Percentiles rank a stretch among this genome's conserved stretches.
These are phyloP conservation scores for Tylopilus vinaceipallidus DNA, from an alignment of 768 basidiomycete species.

Conservation along the genomic window DNA sequence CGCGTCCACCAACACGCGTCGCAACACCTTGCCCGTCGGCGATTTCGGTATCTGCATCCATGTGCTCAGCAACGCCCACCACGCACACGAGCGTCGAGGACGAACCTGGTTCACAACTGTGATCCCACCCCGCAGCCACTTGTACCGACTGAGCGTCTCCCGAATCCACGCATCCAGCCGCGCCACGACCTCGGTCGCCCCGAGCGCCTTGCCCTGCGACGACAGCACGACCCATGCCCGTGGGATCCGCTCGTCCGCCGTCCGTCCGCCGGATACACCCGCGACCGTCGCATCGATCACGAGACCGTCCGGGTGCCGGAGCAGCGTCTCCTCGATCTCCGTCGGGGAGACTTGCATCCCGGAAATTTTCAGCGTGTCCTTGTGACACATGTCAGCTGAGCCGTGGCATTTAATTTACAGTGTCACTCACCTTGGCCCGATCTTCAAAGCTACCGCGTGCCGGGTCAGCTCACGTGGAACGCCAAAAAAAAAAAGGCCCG, in stretches of 20 bases:
- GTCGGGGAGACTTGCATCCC: slow-evolving; percentile 78
- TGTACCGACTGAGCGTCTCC: slow-evolving; percentile 66
- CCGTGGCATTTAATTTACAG: too few species aligned
- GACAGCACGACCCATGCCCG: slow-evolving; percentile 79
- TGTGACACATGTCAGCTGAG: slow-evolving; percentile 21
- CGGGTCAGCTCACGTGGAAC: neutral
- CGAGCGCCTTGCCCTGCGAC: slow-evolving; percentile 47
- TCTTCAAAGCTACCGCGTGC: slow-evolving; percentile 58
- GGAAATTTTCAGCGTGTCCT: slow-evolving; percentile 80
- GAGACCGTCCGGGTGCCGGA: slow-evolving; percentile 58
- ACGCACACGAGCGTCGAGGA: neutral
- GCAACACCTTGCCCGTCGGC: slow-evolving; percentile 69
- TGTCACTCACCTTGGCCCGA: slow-evolving; percentile 57
- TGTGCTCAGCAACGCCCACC: neutral
- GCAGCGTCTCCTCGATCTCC: slow-evolving; percentile 69
- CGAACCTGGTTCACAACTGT: slow-evolving; percentile 61
- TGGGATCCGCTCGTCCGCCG: slow-evolving; percentile 70
- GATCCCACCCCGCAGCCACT: slow-evolving; percentile 75
- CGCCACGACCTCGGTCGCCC: slow-evolving; percentile 38
- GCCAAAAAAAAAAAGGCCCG: too few species aligned
- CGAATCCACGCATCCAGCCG: slow-evolving; percentile 61
- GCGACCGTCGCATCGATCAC: slow-evolving; percentile 69
- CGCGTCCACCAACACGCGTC: slow-evolving; percentile 57
- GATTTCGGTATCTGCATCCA: slow-evolving; percentile 65
- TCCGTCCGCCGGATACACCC: slow-evolving; percentile 70